Evolutionary conservation across 164 flowering plant species (phyloP), one percentile per base, ranked within the genome.

Genomic region (Sextonia rubra): DNA sequence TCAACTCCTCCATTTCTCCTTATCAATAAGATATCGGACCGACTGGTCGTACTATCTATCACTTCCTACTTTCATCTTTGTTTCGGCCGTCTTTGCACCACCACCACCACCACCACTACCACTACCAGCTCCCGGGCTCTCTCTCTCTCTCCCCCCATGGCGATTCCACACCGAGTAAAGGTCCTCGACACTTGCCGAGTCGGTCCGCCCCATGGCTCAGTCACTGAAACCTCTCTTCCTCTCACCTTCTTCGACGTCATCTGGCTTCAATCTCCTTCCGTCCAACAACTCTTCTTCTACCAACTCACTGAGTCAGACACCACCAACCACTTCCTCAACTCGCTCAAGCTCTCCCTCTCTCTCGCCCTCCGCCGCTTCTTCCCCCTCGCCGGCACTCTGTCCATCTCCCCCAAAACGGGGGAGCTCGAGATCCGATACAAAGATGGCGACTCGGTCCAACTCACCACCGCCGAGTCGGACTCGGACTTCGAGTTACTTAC

Each of bases 341-440:
- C 77, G n/a, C 79, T 86, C 69, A 80, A 74, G 48, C 47, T 64
- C 66, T 84, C 89, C 9, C 86, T 88, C 27, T 75, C 83, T 49
- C 79, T 80, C 32, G 68, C 86, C 60, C 88, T 87, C 73, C 72
- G 66, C 15, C 79, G 76, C 72, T 87, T 81, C 72, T 83, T 66
- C 67, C 84, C 87, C 1, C 66, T 83, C n/a, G 83, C 85, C 25
- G 85, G 83, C 3, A 78, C 68, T 14, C 58, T 85, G 9, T 47
- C 76, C 5, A 62, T 48, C 47, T 80, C 82, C 5, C 75, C 78
- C 2, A 69, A 79, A 14, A 74, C 78, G 24, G 62, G 26, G 9
- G 70, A 73, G 15, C 83, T 82, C 69, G 56, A 44, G 14, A 60
- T 85, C 49, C 47, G 75, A 55, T 84, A 72, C 81, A 20, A 8